Percentiles rank a stretch among this genome's conserved stretches.
These are phyloP conservation scores for Mercurialis annua DNA, from an alignment of 345 rosid species.

Conservation along the genomic window DNA sequence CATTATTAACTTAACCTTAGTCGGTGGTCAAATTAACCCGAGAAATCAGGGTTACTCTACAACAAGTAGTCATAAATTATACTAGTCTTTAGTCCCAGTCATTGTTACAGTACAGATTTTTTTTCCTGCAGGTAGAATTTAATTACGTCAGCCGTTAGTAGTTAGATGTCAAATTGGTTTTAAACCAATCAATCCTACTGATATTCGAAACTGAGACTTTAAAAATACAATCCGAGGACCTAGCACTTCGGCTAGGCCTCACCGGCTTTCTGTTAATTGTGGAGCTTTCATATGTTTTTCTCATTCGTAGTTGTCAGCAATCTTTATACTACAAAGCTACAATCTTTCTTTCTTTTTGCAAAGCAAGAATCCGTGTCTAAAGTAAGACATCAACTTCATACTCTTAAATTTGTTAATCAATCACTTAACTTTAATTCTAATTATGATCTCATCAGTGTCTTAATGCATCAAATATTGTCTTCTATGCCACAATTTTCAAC, in stretches of 20 bases:
- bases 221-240: no score
- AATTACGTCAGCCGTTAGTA: no score
- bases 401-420: no score
- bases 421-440: not conserved
- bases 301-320: not conserved
- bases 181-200: no score
- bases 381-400: not conserved
- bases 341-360: not conserved
- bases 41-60: not conserved
- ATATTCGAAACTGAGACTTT: no score
- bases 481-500: no score
- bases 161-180: no score
- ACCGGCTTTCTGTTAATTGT: not conserved
- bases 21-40: not conserved
- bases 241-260: no score
- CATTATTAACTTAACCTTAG: not conserved
- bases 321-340: constrained; percentile 8
- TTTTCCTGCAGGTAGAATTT: not conserved
- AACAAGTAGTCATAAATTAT: not conserved
- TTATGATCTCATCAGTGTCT: not conserved
- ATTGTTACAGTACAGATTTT: not conserved
- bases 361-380: constrained; percentile 10
- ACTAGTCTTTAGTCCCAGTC: not conserved
- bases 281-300: constrained; percentile 4
- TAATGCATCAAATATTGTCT: no score